Percentiles rank a stretch among this genome's conserved stretches.
phyloP scores from a whole-genome alignment of 352 stramenopile species.

The Globisporangium sylvaticum region DNA sequence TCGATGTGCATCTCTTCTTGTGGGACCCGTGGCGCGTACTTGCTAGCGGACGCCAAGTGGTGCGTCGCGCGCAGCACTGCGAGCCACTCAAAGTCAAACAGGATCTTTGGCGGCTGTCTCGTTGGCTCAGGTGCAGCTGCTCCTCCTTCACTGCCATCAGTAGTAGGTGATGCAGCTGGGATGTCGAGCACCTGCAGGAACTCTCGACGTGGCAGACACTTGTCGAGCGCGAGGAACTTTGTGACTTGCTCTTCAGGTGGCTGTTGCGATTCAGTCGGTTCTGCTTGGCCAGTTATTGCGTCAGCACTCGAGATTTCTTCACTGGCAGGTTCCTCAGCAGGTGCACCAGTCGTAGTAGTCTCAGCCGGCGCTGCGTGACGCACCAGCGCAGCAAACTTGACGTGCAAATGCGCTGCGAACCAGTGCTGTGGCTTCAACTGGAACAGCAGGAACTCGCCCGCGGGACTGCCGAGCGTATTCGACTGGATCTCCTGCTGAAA shows the following conservation, averaged over 20 bases:
- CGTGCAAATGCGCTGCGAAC: constrained; percentile 98
- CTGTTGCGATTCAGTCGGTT: not conserved
- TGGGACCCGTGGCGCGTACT: constrained; percentile 61
- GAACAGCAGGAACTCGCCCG: constrained; percentile 90
- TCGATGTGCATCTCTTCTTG: constrained; percentile 76
- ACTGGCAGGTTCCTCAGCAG: not conserved
- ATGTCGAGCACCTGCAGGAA: constrained; percentile 95
- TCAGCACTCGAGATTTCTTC: not conserved
- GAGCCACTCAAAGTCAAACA: constrained; percentile 95
- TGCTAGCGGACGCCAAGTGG: constrained; percentile 68
- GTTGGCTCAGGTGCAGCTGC: not conserved
- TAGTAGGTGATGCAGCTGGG: constrained; percentile 6
- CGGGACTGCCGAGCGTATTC: constrained; percentile 92
- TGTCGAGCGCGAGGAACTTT: constrained; percentile 98
- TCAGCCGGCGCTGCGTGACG: constrained; percentile 43
- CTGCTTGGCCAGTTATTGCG: not conserved
- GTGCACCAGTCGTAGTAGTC: not conserved
- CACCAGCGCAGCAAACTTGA: constrained; percentile 97
- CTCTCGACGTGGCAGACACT: constrained; percentile 94
- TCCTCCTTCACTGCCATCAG: not conserved
- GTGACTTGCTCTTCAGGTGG: constrained; percentile 41
- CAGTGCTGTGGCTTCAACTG: constrained; percentile 92
- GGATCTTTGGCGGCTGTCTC: constrained; percentile 49
- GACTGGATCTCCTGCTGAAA: constrained; percentile 93
- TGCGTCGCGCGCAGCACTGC: constrained; percentile 92